A percentile compares a stretch with the other conserved stretches of the same genome.
Evolutionary conservation across 345 rosid genomes (phyloP).

Genomic region (Rubroshorea leprosula): DNA sequence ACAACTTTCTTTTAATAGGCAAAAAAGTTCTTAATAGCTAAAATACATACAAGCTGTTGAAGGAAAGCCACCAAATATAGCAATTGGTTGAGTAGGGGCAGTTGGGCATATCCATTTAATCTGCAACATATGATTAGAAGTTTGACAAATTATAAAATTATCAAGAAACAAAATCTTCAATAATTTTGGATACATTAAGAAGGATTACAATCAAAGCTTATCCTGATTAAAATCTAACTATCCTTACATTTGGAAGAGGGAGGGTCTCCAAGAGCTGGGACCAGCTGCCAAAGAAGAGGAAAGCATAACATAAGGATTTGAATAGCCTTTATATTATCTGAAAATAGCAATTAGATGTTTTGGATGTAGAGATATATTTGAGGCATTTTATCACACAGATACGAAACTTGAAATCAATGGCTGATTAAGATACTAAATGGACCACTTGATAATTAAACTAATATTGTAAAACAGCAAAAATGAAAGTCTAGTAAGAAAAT

Average conservation of each 20-base stretch:
- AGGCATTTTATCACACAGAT: background rate
- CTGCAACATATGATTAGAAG: slow-evolving; percentile 33
- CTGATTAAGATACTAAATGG: background rate
- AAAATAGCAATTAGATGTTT: background rate
- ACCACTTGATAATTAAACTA: background rate
- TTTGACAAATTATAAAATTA: slow-evolving; percentile 6
- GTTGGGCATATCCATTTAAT: slow-evolving; percentile 99
- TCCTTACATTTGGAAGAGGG: slow-evolving; percentile 88
- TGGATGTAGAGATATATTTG: background rate
- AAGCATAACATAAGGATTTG: slow-evolving; percentile 14
- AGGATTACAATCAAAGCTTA: background rate
- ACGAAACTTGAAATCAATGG: background rate
- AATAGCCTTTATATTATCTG: background rate
- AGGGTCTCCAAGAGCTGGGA: slow-evolving; percentile 92
- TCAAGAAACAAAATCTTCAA: slow-evolving; percentile 1
- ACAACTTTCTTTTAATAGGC: background rate
- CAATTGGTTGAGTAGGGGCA: slow-evolving; percentile 86
- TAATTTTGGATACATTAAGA: background rate
- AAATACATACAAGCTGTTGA: slow-evolving; percentile 84
- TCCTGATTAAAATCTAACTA: background rate
- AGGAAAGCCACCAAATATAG: slow-evolving; percentile 92
- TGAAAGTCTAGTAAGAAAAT: too few species aligned
- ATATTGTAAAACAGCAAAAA: too few species aligned
- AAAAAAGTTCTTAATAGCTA: slow-evolving; percentile 8
- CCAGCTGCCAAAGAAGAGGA: slow-evolving; percentile 74